These are phyloP conservation scores for Emmonsia crescens DNA, from an alignment of 2,329 filamentous ascomycete species.

Conservation along the genomic window DNA sequence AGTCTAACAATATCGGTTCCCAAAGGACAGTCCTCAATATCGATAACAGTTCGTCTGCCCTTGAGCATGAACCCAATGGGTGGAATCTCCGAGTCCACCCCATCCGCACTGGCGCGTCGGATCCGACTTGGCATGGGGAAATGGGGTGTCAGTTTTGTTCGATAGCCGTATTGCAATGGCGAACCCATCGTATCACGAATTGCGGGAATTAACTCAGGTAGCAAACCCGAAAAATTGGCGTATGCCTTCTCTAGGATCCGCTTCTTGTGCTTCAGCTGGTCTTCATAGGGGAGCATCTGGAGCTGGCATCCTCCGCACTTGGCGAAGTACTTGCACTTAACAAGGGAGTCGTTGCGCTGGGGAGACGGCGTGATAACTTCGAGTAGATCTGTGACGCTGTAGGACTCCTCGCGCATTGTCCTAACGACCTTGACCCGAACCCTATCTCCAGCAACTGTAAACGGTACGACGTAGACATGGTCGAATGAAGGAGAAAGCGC, in stretches of 20 bases:
- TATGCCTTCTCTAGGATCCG: conserved; percentile 85
- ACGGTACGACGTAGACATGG: conserved; percentile 77
- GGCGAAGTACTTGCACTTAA: conserved; percentile 78
- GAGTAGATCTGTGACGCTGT: conserved; percentile 73
- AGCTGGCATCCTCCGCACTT: conserved; percentile 90
- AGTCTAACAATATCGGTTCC: conserved; percentile 74
- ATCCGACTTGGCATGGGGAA: conserved; percentile 66
- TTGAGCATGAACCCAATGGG: conserved; percentile 86
- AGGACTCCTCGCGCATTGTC: conserved; percentile 54
- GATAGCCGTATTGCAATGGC: conserved; percentile 83
- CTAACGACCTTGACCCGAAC: conserved; percentile 69
- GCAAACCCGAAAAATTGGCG: conserved; percentile 76
- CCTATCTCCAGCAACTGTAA: conserved; percentile 73
- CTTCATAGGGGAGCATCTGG: conserved; percentile 85
- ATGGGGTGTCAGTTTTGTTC: conserved; percentile 94
- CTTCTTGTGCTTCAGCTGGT: conserved; percentile 77
- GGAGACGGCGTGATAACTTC: conserved; percentile 63
- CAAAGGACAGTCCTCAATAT: conserved; percentile 96
- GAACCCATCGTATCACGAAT: conserved; percentile 80
- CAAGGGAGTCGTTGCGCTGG: conserved; percentile 62
- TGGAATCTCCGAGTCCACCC: conserved; percentile 43
- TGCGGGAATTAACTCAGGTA: conserved; percentile 60
- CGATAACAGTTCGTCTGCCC: conserved; percentile 65
- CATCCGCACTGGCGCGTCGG: conserved; percentile 15
- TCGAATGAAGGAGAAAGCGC: conserved; percentile 57